A percentile compares a stretch with the other conserved stretches of the same genome.
Conservation (phyloP, 2,329 filamentous ascomycete species). For the Sporothrix pallida region DNA sequence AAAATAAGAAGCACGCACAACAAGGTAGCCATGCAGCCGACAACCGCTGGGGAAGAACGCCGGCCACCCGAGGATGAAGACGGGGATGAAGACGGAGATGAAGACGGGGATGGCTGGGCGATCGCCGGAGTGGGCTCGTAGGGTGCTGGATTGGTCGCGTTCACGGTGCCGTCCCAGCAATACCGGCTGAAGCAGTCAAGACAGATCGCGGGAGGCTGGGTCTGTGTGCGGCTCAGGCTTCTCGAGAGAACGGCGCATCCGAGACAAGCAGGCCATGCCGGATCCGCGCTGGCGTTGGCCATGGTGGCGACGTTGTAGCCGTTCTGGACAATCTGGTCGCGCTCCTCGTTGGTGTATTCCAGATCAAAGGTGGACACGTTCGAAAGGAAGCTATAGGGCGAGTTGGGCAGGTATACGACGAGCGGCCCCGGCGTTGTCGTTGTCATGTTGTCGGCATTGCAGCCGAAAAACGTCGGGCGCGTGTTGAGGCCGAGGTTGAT, state of each 20-base stretch:
- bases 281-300: background rate
- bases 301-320: constrained; percentile 19
- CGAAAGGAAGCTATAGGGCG: background rate
- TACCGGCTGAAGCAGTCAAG: background rate
- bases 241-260: background rate
- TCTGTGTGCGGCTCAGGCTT: constrained; percentile 3
- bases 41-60: constrained; percentile 5
- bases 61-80: background rate
- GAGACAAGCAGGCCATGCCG: constrained; percentile 2
- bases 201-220: constrained; percentile 3
- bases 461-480: constrained; percentile 8
- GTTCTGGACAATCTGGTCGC: constrained; percentile 12
- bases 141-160: background rate
- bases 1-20: constrained; percentile 3
- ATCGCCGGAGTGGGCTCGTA: constrained; percentile 1
- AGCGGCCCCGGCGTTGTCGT: constrained; percentile 1
- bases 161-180: constrained; percentile 12
- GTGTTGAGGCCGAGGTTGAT: constrained; percentile 7
- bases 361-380: constrained; percentile 13
- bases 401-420: constrained; percentile 1
- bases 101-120: background rate
- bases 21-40: background rate
- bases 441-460: background rate
- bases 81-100: too few species aligned
- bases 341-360: constrained; percentile 7